Evolutionary conservation across 257 asterid species (phyloP).

Genomic region (Solanum arcanum): DNA sequence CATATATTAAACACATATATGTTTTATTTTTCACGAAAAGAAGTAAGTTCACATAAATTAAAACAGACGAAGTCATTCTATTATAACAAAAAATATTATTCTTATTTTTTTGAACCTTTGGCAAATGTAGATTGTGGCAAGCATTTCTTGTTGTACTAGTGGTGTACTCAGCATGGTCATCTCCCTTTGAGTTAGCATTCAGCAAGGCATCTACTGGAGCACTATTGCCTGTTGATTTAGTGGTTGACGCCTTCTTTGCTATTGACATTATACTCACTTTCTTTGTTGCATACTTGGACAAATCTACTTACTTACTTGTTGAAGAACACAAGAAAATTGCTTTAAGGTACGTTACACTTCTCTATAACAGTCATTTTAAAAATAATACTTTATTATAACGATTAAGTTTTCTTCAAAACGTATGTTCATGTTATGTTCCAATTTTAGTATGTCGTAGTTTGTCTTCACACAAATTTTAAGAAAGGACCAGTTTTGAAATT

Average conservation of each 20-base stretch:
- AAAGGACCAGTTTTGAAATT: no score
- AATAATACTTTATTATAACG: neutral
- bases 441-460: no score
- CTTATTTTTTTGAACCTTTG: neutral
- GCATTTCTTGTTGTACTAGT: conserved; percentile 71
- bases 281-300: conserved; percentile 83
- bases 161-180: conserved; percentile 91
- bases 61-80: neutral
- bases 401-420: neutral
- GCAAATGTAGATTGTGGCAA: conserved; percentile 65
- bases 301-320: conserved; percentile 65
- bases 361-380: neutral
- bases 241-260: conserved; percentile 67
- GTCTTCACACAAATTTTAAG: no score
- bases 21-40: neutral
- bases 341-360: conserved; percentile 18
- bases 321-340: conserved; percentile 73
- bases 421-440: no score
- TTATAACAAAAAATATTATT: neutral
- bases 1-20: neutral
- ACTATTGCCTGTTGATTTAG: conserved; percentile 69
- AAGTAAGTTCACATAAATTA: neutral
- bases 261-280: conserved; percentile 72
- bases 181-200: conserved; percentile 91
- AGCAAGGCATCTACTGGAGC: conserved; percentile 43